phyloP scores from a whole-genome alignment of 148 eudicot genomes.

The Diospyros kaki region DNA sequence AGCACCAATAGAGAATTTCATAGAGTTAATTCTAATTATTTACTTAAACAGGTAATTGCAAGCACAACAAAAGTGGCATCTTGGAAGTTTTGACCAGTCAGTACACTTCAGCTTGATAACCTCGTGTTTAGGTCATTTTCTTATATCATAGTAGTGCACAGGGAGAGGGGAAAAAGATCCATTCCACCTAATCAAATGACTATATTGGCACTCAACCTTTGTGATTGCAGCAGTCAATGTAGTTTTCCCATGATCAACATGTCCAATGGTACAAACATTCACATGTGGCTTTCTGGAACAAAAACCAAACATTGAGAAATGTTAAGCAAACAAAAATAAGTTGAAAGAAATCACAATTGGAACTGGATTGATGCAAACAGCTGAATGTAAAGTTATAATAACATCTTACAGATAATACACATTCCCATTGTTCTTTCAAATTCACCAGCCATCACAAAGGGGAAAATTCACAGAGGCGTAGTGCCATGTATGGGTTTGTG shows the following conservation, averaged over 20 bases:
- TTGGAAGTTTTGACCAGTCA: background rate
- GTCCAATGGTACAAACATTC: constrained; percentile 85
- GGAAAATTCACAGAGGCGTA: background rate
- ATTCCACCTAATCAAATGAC: background rate
- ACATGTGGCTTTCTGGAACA: constrained; percentile 74
- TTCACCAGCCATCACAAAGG: background rate
- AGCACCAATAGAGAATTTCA: constrained; percentile 38
- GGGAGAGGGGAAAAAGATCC: background rate
- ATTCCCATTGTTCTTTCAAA: background rate
- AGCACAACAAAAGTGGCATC: background rate
- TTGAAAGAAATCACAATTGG: background rate
- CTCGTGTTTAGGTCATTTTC: background rate
- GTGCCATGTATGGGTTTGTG: background rate
- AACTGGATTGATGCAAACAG: background rate
- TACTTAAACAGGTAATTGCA: background rate
- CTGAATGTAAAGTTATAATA: background rate
- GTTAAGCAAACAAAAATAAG: background rate
- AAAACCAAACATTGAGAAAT: constrained; percentile 4
- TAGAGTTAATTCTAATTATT: background rate
- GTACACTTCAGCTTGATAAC: background rate
- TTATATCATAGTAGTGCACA: background rate
- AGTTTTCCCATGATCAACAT: constrained; percentile 92
- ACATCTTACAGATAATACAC: background rate
- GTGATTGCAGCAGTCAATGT: constrained; percentile 90
- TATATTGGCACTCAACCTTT: constrained; percentile 34